A percentile compares a stretch with the other conserved stretches of the same genome.
Conservation (phyloP, 1,284 basidiomycete genomes). For the Hypsizygus ulmarius region DNA sequence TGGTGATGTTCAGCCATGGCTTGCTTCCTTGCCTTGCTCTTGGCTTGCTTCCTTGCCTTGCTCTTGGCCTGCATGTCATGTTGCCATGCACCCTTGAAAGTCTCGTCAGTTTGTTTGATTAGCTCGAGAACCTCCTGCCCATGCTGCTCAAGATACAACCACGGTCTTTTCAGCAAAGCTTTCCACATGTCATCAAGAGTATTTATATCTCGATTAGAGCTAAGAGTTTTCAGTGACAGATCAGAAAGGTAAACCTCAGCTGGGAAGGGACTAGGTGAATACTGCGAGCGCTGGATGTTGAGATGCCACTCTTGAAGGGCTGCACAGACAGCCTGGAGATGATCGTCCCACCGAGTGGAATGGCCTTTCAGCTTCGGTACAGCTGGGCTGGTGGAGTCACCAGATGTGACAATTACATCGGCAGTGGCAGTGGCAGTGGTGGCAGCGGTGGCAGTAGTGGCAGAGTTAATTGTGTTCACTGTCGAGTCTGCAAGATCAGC, state of each 20-base stretch:
- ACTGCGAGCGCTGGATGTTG: not conserved
- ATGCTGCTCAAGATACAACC: not conserved
- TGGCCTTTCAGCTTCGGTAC: not conserved
- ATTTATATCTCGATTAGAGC: not conserved
- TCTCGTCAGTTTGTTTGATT: not conserved
- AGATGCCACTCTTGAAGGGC: not conserved
- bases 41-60: not conserved
- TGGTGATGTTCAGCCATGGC: not conserved
- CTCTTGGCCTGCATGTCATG: too few relatives aligned
- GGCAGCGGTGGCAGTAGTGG: not conserved
- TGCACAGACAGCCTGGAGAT: not conserved
- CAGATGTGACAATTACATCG: constrained; percentile 4
- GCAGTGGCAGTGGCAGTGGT: not conserved
- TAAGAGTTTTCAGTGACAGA: not conserved
- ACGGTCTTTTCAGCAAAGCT: not conserved
- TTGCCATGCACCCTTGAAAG: too few relatives aligned
- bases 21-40: not conserved
- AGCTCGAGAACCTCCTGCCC: not conserved
- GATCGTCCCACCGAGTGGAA: not conserved
- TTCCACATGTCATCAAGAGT: not conserved
- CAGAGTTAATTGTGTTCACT: too few relatives aligned
- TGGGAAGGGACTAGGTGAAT: not conserved
- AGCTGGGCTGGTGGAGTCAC: constrained; percentile 1
- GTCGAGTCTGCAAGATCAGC: too few relatives aligned
- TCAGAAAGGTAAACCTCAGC: not conserved